phyloP scores from a whole-genome alignment of 208 protist genomes.

The Endotrypanum monterogeii region DNA sequence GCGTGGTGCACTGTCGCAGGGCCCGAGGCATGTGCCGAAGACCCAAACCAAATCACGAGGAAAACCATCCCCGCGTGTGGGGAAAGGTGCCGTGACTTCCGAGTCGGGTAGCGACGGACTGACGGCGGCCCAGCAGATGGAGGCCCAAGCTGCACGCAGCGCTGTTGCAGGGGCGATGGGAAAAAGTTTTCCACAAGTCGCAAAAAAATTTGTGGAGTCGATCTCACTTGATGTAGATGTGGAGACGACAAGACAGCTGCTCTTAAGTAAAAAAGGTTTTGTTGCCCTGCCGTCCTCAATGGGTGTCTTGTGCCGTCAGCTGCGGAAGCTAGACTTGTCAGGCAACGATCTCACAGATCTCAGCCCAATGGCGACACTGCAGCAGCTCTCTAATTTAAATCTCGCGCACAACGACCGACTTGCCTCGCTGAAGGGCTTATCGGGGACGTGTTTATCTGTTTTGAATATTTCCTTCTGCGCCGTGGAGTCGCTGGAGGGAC shows the following conservation, averaged over 20 bases:
- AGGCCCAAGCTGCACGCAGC: conserved; percentile 29
- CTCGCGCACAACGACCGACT: conserved; percentile 57
- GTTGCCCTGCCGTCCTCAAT: conserved; percentile 49
- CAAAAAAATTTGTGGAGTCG: conserved; percentile 52
- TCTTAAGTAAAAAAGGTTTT: conserved; percentile 48
- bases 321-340: conserved; percentile 75
- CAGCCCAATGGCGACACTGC: conserved; percentile 41
- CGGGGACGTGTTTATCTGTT: conserved; percentile 55
- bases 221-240: conserved; percentile 82
- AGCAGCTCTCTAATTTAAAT: conserved; percentile 68
- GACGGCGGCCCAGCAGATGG: conserved; percentile 19
- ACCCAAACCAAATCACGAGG: neutral
- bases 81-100: neutral
- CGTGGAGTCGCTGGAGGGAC: conserved; percentile 58
- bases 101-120: neutral
- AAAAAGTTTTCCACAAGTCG: conserved; percentile 9
- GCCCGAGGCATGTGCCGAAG: neutral
- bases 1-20: conserved; percentile 2
- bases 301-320: conserved; percentile 48
- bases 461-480: conserved; percentile 67
- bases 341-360: conserved; percentile 60
- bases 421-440: conserved; percentile 43
- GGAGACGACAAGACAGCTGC: conserved; percentile 57
- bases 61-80: neutral
- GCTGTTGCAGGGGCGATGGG: conserved; percentile 5